Percentiles rank a stretch among this genome's conserved stretches.
These are phyloP conservation scores for Sporothrix luriei DNA, from an alignment of 2,329 filamentous ascomycete genomes.

Conservation along the genomic window DNA sequence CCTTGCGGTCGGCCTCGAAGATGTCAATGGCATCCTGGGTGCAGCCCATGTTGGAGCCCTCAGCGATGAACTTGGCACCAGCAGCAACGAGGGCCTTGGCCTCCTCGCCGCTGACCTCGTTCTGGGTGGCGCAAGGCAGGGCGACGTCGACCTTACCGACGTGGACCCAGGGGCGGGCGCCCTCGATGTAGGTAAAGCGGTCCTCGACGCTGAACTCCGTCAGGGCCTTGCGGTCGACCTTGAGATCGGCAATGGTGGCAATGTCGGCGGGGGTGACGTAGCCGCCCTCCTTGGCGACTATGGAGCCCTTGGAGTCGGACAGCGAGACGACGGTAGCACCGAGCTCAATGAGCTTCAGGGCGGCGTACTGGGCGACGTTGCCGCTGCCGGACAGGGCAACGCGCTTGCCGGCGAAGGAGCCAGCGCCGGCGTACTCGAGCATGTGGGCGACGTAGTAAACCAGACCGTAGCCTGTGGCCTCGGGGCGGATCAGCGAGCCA, in stretches of 20 bases:
- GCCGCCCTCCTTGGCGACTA: conserved; percentile 69
- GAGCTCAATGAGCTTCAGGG: conserved; percentile 94
- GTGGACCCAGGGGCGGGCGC: conserved; percentile 88
- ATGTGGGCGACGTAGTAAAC: conserved; percentile 97
- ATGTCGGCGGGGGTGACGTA: conserved; percentile 80
- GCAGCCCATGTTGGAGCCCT: conserved; percentile 99
- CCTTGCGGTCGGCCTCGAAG: conserved; percentile 78
- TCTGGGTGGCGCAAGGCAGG: conserved; percentile 92
- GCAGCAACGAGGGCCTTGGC: conserved; percentile 76
- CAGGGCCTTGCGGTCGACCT: conserved; percentile 82
- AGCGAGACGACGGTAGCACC: conserved; percentile 90
- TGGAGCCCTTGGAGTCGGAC: conserved; percentile 84
- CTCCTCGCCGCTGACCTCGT: conserved; percentile 93
- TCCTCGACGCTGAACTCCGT: conserved; percentile 65
- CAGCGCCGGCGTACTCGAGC: conserved; percentile 86
- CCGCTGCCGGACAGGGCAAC: conserved; percentile 96
- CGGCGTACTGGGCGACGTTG: conserved; percentile 97
- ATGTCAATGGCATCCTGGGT: conserved; percentile 92
- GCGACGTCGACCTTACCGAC: conserved; percentile 88
- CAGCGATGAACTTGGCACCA: conserved; percentile 83
- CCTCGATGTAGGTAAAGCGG: conserved; percentile 83
- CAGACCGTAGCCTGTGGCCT: conserved; percentile 95
- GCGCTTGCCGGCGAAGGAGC: conserved; percentile 84
- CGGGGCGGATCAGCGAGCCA: conserved; percentile 86
- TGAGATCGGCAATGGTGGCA: conserved; percentile 76